Evolutionary conservation across 768 basidiomycete species (phyloP), one percentile per base, ranked within the genome.

Genomic region (Hypholoma fasciculare): DNA sequence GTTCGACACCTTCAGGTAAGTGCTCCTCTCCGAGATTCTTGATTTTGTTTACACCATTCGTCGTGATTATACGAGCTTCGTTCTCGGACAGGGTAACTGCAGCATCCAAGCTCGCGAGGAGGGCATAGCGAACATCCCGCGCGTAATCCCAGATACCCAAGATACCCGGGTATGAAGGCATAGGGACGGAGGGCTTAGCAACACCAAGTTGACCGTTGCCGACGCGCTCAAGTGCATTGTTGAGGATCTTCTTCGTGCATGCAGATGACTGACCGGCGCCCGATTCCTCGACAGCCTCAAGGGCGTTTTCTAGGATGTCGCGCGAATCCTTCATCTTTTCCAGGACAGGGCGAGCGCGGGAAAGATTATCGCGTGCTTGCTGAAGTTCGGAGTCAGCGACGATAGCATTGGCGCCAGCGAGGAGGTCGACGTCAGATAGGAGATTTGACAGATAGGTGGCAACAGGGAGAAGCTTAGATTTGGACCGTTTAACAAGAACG

Each of bases 381-480:
- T 87, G 81, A 17, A 89, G 77, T 72, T 98, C 94, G 14, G 81
- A 69, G 57, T 88, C 82, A 1, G 97, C 95, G n/a, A 94, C 86
- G 59, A 94, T 85, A 30, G 87, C 83, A 68, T 99, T 99, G 60
- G 94, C 84, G 11, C 86, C 79, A 3, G 90, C 90, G 57, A 99
- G 86, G 23, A 97, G 76, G 61, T 94, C 92, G 50, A 99, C 79
- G 70, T 99, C 96, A 50, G 86, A 79, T 59, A 99, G 83, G n/a
- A 98, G 81, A 68, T 96, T 88, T 63, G 82, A 82, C 51, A 99
- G 83, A 74, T 96, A 99, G 13, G 94, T 96, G 59, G 90, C 86
- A 12, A 88, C 95, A 14, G 97, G 97, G 20, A 91, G 87, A 44
- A 99, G 88, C 76, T 98, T 99, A 47, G 94, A 96, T 74, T 93